A percentile compares a stretch with the other conserved stretches of the same genome.
Conservation (phyloP, 371 early-diverging fungal species). For the Zancudomyces culisetae region DNA sequence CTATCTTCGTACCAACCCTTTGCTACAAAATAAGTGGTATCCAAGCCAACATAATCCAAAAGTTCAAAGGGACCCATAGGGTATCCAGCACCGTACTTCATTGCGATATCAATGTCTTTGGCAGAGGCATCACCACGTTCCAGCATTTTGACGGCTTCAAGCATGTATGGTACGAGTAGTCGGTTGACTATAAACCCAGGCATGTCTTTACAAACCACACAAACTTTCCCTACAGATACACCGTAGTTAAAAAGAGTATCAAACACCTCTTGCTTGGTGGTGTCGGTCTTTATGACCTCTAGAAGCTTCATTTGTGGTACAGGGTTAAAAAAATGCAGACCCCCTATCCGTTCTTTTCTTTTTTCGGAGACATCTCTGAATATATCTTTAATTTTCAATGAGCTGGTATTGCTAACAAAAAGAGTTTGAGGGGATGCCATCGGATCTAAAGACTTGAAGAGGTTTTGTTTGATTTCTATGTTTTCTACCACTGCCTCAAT, state of each 20-base stretch:
- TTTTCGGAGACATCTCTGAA: constrained; percentile 37
- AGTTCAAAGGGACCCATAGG: constrained; percentile 96
- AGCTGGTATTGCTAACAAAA: constrained; percentile 82
- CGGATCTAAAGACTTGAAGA: constrained; percentile 51
- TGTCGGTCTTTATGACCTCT: constrained; percentile 64
- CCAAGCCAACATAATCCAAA: constrained; percentile 86
- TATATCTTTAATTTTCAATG: constrained; percentile 65
- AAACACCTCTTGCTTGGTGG: constrained; percentile 38
- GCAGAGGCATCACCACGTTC: constrained; percentile 79
- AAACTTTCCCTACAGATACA: constrained; percentile 58
- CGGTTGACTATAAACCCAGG: constrained; percentile 96
- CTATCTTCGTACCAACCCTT: constrained; percentile 70
- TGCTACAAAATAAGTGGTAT: constrained; percentile 83
- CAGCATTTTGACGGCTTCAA: constrained; percentile 76
- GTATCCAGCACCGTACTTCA: constrained; percentile 96
- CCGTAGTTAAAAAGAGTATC: constrained; percentile 40
- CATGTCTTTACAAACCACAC: constrained; percentile 89
- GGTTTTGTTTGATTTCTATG: constrained; percentile 56
- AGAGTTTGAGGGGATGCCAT: constrained; percentile 53
- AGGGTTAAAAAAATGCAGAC: constrained; percentile 92
- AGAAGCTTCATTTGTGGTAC: constrained; percentile 95
- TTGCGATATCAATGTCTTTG: constrained; percentile 83
- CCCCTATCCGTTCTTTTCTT: constrained; percentile 47
- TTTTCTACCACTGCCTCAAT: constrained; percentile 94
- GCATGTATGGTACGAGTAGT: constrained; percentile 85